Base-by-base conservation (phyloP, 106 monocot genomes). In the Allium fistulosum region DNA sequence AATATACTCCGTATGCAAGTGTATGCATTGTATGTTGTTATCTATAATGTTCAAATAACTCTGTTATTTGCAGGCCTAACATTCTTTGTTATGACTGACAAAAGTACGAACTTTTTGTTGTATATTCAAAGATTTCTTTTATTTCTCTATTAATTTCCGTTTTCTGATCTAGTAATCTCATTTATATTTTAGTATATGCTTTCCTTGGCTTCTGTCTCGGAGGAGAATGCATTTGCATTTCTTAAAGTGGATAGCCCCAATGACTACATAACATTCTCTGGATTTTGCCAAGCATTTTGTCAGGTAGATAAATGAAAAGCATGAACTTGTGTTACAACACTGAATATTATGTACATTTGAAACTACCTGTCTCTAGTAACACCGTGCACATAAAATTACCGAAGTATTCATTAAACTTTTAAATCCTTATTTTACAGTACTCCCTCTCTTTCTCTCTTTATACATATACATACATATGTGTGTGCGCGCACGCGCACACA, bases 171-270 rank as follows among this genome's bases (percentile, higher is more conserved):
- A 37, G 37, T 37, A 37, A 37, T 37, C 37, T 5, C 37, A 37
- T 37, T 27, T 63, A 27, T 70, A 12, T 77, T 62, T 71, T 82
- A 97, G 97, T 79, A 86, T 79, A 59, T 82, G 59, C 77, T 92
- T 8, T 60, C 67, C 22, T 69, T 73, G 59, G 84, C 92, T 46
- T 83, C 88, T 58, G 79, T 89, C 56, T 71, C 84, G 26, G 92
- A 92, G 77, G 75, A 83, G 4, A 77, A 82, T 79, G 88, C 97
- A 66, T 97, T 86, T 85, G 92, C 82, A 6, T 85, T 97, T 51
- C 82, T 97, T 48, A 97, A 87, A 82, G 92, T 58, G 57, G 97
- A 90, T 65, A 84, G 79, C 69, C 66, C 84, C 48, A 86, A 86
- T 68, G 92, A 87, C 73, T 85, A 71, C 70, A 85, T 97, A 57